Conservation (phyloP, 148 eudicot species). For the Fagopyrum homotropicum region DNA sequence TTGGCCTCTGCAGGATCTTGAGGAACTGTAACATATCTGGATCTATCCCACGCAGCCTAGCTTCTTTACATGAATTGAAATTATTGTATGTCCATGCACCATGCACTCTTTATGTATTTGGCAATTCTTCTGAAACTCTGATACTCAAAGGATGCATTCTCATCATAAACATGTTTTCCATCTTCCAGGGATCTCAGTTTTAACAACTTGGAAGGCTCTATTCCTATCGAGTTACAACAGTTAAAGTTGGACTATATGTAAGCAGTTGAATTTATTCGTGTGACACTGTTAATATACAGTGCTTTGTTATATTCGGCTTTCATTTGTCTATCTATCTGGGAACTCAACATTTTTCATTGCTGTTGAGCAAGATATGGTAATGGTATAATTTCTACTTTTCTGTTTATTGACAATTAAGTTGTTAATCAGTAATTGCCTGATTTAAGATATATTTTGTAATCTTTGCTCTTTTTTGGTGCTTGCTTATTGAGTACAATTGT, state of each 20-base stretch:
- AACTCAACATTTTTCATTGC: too few relatives aligned
- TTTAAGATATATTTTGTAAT: too few relatives aligned
- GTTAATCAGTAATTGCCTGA: too few relatives aligned
- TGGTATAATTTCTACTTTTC: too few relatives aligned
- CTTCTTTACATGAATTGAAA: neutral
- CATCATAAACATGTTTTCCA: neutral
- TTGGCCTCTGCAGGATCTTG: slow-evolving; percentile 45
- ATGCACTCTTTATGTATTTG: neutral
- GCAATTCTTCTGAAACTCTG: neutral
- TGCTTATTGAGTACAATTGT: too few relatives aligned
- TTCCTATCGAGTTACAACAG: slow-evolving; percentile 20
- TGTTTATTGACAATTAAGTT: too few relatives aligned
- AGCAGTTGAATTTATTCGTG: slow-evolving; percentile 15
- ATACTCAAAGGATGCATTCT: too few relatives aligned
- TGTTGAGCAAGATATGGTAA: too few relatives aligned
- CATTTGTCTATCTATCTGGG: too few relatives aligned
- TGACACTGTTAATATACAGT: too few relatives aligned
- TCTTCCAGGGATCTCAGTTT: slow-evolving; percentile 52
- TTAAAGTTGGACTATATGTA: slow-evolving; percentile 26
- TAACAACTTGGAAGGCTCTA: slow-evolving; percentile 42
- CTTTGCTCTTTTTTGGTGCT: too few relatives aligned
- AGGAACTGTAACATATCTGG: slow-evolving; percentile 69
- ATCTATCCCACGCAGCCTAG: slow-evolving; percentile 46
- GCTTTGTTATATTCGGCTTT: too few relatives aligned
- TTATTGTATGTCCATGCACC: neutral